Evolutionary conservation across 805 yeast species (phyloP), one percentile per base, ranked within the genome.

Genomic region (Metschnikowia arizonensis): DNA sequence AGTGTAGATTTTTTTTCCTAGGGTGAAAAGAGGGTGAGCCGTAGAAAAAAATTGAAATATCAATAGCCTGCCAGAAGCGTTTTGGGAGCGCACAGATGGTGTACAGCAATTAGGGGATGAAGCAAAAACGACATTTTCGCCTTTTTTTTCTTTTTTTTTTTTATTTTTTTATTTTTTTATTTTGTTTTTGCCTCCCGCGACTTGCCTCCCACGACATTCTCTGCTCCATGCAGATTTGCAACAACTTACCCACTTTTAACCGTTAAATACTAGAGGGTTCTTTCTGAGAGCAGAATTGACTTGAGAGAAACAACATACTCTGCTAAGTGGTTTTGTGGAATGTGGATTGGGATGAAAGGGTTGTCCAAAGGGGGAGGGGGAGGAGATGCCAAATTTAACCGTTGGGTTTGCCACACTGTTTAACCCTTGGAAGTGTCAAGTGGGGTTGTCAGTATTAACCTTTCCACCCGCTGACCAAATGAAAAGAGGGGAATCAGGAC

Each of bases 41-140:
- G 35, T 38, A 34, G 48, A 40, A 46, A 45, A 36, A 48, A 42
- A 45, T 45, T 42, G 44, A 21, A 24, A 38, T 37, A 34, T 34
- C 29, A 23, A 21, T 42, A 33, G 31, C 40, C 35, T 17, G 35
- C 48, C 51, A 42, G 39, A 45, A 40, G 26, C 46, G 46, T 48
- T 48, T 39, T 48, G 48, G 51, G 51, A 48, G 44, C 51, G 51
- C 51, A 48, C 48, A 48, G 51, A 42, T 47, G 51, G 51, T 45
- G 53, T 44, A 47, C 53, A 50, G 54, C 54, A 51, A 51, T 51
- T 51, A 51, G 52, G 54, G 54, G 54, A 51, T 51, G 54, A 49
- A 49, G 43, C 37, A 46, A 46, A 18, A 41, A 47, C 54, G 54
- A 51, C 54, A 51, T 51, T 51, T 49, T 50, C 52, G 48, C 48